Percentiles rank a stretch among this genome's conserved stretches.
Evolutionary conservation across 306 rosid genomes (phyloP).

Genomic region (Citrullus mucosospermus): DNA sequence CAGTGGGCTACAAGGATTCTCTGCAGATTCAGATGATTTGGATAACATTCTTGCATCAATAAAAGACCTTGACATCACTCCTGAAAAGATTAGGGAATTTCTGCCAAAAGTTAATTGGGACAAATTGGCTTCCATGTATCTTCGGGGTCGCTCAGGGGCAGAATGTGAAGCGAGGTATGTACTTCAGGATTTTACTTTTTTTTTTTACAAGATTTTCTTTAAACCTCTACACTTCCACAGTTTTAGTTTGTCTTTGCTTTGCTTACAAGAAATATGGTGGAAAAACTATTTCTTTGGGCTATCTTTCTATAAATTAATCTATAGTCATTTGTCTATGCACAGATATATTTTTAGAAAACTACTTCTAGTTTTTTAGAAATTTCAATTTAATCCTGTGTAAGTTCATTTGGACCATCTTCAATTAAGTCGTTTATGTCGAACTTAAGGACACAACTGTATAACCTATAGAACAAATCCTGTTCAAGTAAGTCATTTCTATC

Average conservation of each 20-base stretch:
- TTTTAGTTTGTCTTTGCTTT: not conserved
- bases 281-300: not conserved
- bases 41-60: constrained; percentile 46
- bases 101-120: constrained; percentile 83
- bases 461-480: no score
- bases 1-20: constrained; percentile 32
- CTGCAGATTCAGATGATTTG: constrained; percentile 37
- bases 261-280: not conserved
- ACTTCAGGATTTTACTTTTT: not conserved
- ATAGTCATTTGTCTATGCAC: not conserved
- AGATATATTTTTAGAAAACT: not conserved
- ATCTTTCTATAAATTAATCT: not conserved
- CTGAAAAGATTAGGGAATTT: constrained; percentile 45
- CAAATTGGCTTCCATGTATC: constrained; percentile 57
- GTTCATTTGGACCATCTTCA: no score
- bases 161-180: constrained; percentile 91
- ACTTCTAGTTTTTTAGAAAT: not conserved
- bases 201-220: not conserved
- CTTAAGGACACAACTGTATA: no score
- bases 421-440: no score
- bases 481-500: not conserved
- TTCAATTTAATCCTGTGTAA: not conserved
- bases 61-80: constrained; percentile 44
- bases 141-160: constrained; percentile 55
- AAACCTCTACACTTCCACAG: not conserved